These are phyloP conservation scores for Eucalyptus pauciflora DNA, from an alignment of 345 rosid genomes.

Conservation along the genomic window DNA sequence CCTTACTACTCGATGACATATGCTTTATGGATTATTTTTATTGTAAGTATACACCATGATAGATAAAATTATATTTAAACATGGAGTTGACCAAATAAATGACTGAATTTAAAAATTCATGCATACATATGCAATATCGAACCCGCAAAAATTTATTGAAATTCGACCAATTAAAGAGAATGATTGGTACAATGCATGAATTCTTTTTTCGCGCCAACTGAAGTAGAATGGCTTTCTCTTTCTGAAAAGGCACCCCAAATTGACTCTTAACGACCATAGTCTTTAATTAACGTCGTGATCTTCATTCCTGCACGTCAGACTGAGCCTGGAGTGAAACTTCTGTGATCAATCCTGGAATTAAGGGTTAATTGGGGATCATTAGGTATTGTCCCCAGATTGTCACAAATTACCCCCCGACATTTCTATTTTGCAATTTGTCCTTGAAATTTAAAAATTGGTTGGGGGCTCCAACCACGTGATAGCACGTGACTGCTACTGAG, in stretches of 20 bases:
- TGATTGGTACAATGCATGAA: too few relatives aligned
- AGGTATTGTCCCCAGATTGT: background rate
- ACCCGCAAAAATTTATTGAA: background rate
- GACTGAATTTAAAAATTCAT: background rate
- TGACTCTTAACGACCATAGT: background rate
- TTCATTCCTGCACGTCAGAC: background rate
- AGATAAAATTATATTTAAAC: background rate
- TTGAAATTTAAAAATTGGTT: background rate
- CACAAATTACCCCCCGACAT: background rate
- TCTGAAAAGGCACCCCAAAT: background rate
- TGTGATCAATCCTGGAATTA: background rate
- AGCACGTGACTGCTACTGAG: too few relatives aligned
- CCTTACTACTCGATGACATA: background rate
- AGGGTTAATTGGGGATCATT: background rate
- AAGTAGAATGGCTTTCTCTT: too few relatives aligned
- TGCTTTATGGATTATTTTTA: background rate
- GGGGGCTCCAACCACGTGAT: too few relatives aligned
- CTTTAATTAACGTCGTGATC: background rate
- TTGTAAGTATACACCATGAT: background rate
- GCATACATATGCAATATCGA: background rate
- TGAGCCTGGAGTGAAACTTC: background rate
- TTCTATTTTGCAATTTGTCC: background rate
- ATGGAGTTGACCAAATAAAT: background rate
- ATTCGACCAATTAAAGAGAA: background rate
- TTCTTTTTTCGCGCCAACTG: background rate